Base-by-base conservation (phyloP, 129 eudicot genomes). In the Apium graveolens region DNA sequence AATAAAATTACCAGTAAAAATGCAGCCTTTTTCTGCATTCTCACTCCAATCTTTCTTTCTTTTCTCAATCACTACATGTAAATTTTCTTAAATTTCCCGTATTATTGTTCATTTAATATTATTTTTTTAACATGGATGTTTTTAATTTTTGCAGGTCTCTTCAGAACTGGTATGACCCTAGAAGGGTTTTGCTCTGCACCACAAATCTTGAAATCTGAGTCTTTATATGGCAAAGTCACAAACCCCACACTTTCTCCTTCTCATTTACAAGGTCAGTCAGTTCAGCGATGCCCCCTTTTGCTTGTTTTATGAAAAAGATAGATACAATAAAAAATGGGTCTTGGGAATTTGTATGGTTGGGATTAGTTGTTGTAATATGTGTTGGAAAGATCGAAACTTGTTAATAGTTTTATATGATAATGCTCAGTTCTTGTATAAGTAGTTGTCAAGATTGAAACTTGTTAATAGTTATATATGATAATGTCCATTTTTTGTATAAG, bases 161-260 rank as follows among this genome's bases (percentile, higher is more conserved):
- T 88, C 42, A 80, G 66, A 17, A 66, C 80, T 16, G 84, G 80
- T 38, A 77, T 80, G 77, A 38, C 90, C 80, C 78, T 87, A 80
- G 84, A 90, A 82, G 96, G 96, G 86, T 95, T 95, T 86, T 95
- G 97, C 88, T 88, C 91, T 78, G 90, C 90, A n/a, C 86, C 96
- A 55, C 81, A 87, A 14, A 69, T 86, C 74, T 87, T 77, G 80
- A 73, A 82, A 32, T 75, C 82, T 39, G 77, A 81, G 32, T 68
- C 90, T 51, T 74, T 68, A 7, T 43, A 81, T 41, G 88, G 88
- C 81, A 95, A 92, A 84, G 96, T 85, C 70, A 90, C 89, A 29
- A 90, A 92, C 51, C 99, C 99, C 69, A 95, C 99, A 45, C 92
- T 95, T 39, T 83, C 96, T 14, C 97, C 99, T 79, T 84, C 96